Percentiles rank a stretch among this genome's conserved stretches.
Conservation (phyloP, 208 protist genomes). For the Trypanosoma theileri region DNA sequence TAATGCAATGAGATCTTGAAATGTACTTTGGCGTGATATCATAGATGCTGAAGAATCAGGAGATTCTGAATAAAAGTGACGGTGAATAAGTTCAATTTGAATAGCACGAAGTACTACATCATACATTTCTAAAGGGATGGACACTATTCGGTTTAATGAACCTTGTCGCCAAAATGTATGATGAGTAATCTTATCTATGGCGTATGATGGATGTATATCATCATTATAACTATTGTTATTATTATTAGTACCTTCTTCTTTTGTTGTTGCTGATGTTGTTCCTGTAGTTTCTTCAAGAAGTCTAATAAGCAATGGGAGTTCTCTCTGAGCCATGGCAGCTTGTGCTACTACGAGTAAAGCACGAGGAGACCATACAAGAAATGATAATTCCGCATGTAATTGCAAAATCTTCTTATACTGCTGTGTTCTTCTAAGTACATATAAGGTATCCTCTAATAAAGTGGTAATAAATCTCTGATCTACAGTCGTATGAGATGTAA, state of each 20-base stretch:
- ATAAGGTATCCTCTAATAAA: conserved; percentile 47
- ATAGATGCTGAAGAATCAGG: too few relatives aligned
- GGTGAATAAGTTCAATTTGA: conserved; percentile 34
- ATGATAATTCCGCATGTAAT: conserved; percentile 29
- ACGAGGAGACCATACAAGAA: conserved; percentile 38
- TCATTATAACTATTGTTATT: neutral
- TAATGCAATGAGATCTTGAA: conserved; percentile 18
- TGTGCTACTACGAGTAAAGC: conserved; percentile 56
- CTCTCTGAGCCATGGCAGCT: conserved; percentile 44
- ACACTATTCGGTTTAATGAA: too few relatives aligned
- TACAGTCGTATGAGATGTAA: neutral
- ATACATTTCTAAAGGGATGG: conserved; percentile 45
- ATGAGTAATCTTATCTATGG: neutral
- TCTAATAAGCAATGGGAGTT: conserved; percentile 44
- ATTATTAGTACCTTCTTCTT: neutral
- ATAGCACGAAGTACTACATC: conserved; percentile 51
- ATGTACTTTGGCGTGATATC: neutral
- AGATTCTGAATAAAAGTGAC: neutral
- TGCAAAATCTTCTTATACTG: conserved; percentile 44
- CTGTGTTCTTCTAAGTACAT: conserved; percentile 48
- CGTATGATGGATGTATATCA: neutral
- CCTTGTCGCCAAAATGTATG: too few relatives aligned
- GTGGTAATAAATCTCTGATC: conserved; percentile 6
- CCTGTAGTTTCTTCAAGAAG: conserved; percentile 18
- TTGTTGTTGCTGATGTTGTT: neutral